These are phyloP conservation scores for Globomyces pollinis-pini DNA, from an alignment of 192 early-diverging fungal genomes.

Conservation along the genomic window DNA sequence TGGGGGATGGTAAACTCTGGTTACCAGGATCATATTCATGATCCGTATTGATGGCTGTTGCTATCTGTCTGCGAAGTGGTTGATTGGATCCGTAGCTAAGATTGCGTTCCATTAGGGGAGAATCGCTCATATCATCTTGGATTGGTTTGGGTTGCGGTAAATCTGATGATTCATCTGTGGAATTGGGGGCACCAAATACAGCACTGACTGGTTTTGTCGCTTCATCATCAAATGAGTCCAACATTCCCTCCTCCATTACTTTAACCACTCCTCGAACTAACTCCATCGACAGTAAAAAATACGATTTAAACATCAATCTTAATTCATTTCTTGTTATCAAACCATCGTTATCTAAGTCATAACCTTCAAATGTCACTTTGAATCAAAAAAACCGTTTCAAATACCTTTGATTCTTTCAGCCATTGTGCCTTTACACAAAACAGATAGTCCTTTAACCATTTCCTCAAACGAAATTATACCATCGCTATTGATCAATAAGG, in stretches of 20 bases:
- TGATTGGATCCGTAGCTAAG: background rate
- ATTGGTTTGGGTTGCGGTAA: background rate
- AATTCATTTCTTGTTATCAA: constrained; percentile 76
- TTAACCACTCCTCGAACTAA: constrained; percentile 83
- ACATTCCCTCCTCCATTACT: constrained; percentile 80
- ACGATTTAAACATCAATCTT: constrained; percentile 84
- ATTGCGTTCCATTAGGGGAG: too few species aligned
- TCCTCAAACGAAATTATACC: constrained; percentile 71
- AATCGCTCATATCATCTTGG: background rate
- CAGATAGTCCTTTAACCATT: constrained; percentile 70
- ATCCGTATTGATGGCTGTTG: background rate
- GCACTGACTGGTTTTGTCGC: constrained; percentile 81
- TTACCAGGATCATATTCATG: background rate
- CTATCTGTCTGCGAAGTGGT: background rate
- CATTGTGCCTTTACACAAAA: constrained; percentile 78
- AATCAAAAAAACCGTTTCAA: constrained; percentile 27
- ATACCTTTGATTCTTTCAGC: constrained; percentile 85
- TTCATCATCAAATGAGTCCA: constrained; percentile 74
- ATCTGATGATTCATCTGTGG: constrained; percentile 32
- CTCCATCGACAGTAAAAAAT: constrained; percentile 83
- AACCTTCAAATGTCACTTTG: constrained; percentile 79
- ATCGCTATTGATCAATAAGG: too few species aligned
- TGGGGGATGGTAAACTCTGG: background rate
- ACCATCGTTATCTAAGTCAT: constrained; percentile 85
- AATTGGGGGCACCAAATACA: constrained; percentile 75